These are phyloP conservation scores for Ogataea siamensis DNA, from an alignment of 805 yeast species.

Conservation along the genomic window DNA sequence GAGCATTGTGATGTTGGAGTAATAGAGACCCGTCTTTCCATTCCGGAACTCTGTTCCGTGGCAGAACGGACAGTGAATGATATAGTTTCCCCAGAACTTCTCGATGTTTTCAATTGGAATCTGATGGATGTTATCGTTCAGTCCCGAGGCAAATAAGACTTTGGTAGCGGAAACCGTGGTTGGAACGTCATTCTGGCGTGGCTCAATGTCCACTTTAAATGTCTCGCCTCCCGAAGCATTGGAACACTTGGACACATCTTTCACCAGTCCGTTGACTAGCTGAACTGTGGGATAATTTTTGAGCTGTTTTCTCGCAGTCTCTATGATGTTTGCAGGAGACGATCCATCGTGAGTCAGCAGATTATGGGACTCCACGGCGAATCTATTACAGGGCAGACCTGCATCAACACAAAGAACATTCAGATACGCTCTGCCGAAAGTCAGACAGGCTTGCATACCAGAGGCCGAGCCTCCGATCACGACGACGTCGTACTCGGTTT, in stretches of 20 bases:
- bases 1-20: background rate
- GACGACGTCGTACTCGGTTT: background rate
- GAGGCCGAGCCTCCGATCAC: background rate
- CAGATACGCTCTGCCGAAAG: background rate
- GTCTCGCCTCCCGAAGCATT: background rate
- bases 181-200: background rate
- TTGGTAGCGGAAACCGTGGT: background rate
- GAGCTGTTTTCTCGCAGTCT: background rate
- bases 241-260: background rate
- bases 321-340: background rate
- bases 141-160: background rate
- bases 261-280: background rate
- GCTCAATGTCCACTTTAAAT: background rate
- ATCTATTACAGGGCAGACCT: background rate
- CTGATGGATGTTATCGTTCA: background rate
- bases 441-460: background rate
- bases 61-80: background rate
- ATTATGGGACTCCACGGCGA: background rate
- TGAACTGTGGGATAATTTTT: background rate
- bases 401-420: background rate
- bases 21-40: background rate
- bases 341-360: background rate
- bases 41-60: background rate
- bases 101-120: background rate
- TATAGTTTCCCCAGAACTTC: background rate